Base-by-base conservation (phyloP, 371 early-diverging fungal species). In the Zychaea mexicana region DNA sequence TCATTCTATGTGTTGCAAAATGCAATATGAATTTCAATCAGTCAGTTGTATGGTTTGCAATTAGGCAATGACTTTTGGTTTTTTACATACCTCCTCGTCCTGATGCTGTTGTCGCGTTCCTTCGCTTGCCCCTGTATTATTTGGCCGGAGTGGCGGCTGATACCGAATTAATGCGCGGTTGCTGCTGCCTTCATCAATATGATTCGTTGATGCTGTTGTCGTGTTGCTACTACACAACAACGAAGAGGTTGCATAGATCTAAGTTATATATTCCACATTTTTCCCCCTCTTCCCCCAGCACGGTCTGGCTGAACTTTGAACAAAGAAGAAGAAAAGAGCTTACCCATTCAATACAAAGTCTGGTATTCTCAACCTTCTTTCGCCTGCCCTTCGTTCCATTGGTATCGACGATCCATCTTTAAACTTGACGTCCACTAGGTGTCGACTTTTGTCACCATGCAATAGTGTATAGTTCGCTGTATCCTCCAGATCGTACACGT, bases 311-410 rank as follows among this genome's bases (percentile, higher is more conserved):
- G n/a, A n/a, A n/a, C n/a, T n/a, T n/a, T n/a, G n/a, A n/a, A n/a
- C n/a, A n/a, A n/a, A n/a, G n/a, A n/a, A n/a, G n/a, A n/a, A 2
- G 26, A 0, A 30, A 32, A 6, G 6, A 24, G 24, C 26, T 49
- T 49, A 49, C 49, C 24, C 22, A 8, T 52, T 32, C 15, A 61
- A 52, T 31, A 61, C 61, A 17, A 61, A 61, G 24, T 33, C 36
- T 0, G 61, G 61, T 52, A 61, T 61, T 24, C 61, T 28, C 22
- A 61, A 26, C 26, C 33, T 61, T 12, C 15, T 47, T 19, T 61
- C 61, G 4, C 61, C 61, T 33, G 17, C 13, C 2, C 47, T 45
- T 28, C 31, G 7, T 52, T 61, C 61, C 61, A 61, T 61, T n/a
- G 61, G 61, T 19, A 61, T 8, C 3, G 12, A 28, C 6, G 26